Base-by-base conservation (phyloP, 176 grass and related monocot genomes). In the Stipa capillata region DNA sequence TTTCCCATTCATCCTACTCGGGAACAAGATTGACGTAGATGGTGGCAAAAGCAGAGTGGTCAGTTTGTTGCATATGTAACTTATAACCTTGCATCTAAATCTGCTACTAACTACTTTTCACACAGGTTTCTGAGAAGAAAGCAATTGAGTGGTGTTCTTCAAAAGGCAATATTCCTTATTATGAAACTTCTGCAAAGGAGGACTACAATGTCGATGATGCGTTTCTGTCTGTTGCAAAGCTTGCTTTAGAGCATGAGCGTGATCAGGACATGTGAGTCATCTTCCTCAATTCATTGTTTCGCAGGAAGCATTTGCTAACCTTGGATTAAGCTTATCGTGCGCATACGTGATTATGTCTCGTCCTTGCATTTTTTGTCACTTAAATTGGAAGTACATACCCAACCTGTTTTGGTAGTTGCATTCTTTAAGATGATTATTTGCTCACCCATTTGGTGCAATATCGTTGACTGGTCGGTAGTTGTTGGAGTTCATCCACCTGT, bases 11-110 rank as follows among this genome's bases (percentile, higher is more conserved):
- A 99, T 96, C 80, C 87, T 95, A 82, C 97, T 96, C 15, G 97
- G 97, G 60, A 96, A 99, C 88, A 99, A 99, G 88, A 89, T 96
- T 52, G 97, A 99, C 18, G 88, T 96, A 63, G 97, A 99, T 90
- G 92, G 90, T 74, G 97, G 97, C 50, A 99, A 96, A 78, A 99
- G 97, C 84, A 99, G 92, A 96, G 90, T 94, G 88, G 97, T 99
- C 78, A 89, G 90, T 79, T 55, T 68, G 34, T 68, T 65, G 18
- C 21, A 25, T 44, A 35, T 69, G 24, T 88, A 52, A 73, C 34
- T 5, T 77, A 31, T 76, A 52, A 61, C 55, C 69, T n/a, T 69
- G 13, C 63, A 58, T 67, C 17, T 53, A 37, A 65, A 77, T 65
- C 51, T 71, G 29, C 16, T 48, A 33, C 29, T 66, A 34, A 42